Evolutionary conservation across 2,329 filamentous ascomycete genomes (phyloP).

Genomic region (Karstenula rhodostoma): DNA sequence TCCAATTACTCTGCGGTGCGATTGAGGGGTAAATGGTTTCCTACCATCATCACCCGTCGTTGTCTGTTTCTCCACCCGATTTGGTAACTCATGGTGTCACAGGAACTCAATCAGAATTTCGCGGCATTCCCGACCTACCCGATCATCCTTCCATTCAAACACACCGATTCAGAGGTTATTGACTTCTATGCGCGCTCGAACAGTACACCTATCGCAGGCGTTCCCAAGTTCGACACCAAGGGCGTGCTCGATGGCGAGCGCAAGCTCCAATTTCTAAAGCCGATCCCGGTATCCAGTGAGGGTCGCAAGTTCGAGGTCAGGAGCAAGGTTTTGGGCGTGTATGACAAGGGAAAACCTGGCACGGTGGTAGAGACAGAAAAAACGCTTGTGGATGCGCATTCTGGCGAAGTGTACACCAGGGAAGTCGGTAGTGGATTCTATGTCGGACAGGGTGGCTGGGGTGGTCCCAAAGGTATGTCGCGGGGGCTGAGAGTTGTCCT

Average conservation of each 20-base stretch:
- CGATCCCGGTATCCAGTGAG: conserved; percentile 74
- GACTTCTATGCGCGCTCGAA: conserved; percentile 82
- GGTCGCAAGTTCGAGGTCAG: conserved; percentile 79
- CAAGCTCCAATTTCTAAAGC: conserved; percentile 77
- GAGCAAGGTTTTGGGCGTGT: conserved; percentile 81
- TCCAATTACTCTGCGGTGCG: conserved; percentile 7
- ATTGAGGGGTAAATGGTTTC: not conserved
- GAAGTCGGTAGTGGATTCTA: conserved; percentile 78
- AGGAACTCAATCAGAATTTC: conserved; percentile 90
- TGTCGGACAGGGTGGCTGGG: conserved; percentile 83
- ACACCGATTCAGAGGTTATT: conserved; percentile 75
- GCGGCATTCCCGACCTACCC: conserved; percentile 89
- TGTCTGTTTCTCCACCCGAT: not conserved
- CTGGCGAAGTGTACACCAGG: conserved; percentile 74
- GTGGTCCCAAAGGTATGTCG: conserved; percentile 79
- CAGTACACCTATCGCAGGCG: conserved; percentile 72
- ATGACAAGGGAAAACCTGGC: conserved; percentile 87
- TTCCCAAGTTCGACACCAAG: conserved; percentile 77
- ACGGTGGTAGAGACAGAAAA: conserved; percentile 83
- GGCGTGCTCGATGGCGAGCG: conserved; percentile 86
- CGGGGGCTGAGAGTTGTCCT: not conserved
- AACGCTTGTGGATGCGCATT: conserved; percentile 74
- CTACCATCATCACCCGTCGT: too few relatives aligned
- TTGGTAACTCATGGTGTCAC: conserved; percentile 12
- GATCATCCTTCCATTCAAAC: conserved; percentile 84